Conservation (phyloP, 139 green algal genomes). For the Limnomonas spitsbergensis region DNA sequence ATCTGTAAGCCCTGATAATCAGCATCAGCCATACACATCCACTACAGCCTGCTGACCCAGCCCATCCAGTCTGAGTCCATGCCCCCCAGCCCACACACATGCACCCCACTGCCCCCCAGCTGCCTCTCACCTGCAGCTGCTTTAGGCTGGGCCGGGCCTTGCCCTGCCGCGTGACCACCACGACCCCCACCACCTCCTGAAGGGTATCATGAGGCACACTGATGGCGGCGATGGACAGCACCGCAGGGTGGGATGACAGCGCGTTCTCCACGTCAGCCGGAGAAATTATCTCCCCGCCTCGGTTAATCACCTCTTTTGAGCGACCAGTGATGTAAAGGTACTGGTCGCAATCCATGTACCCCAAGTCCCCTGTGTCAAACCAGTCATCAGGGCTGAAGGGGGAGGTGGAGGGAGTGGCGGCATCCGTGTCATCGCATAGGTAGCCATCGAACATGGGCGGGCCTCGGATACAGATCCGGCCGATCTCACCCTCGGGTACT, state of each 20-base stretch:
- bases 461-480: not conserved
- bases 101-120: no score
- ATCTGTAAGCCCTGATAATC: no score
- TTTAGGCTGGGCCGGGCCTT: not conserved
- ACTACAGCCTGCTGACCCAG: no score
- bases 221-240: not conserved
- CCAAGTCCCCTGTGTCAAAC: not conserved
- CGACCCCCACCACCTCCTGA: not conserved
- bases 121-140: not conserved
- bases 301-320: not conserved
- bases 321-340: not conserved
- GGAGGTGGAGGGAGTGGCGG: not conserved
- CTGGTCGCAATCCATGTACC: not conserved
- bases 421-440: not conserved
- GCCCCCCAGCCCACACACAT: no score
- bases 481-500: not conserved
- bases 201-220: not conserved
- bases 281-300: not conserved
- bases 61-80: no score
- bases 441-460: not conserved
- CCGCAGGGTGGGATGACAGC: not conserved
- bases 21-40: no score
- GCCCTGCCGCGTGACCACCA: not conserved
- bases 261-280: not conserved
- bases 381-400: not conserved